Evolutionary conservation across 176 grass and related monocot species (phyloP).

Genomic region (Bolboschoenus planiculmis): DNA sequence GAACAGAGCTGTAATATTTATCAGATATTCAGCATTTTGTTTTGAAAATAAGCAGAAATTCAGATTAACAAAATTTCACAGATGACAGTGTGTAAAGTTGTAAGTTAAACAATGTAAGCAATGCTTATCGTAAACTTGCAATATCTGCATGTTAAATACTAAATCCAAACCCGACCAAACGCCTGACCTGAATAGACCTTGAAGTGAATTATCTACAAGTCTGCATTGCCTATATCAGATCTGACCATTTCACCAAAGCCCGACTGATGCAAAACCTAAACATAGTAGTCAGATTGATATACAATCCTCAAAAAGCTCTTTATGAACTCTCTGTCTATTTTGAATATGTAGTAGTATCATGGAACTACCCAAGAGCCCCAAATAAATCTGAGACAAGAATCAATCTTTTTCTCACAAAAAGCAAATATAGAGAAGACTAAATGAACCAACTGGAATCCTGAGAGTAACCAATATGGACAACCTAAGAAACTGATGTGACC

Average conservation of each 20-base stretch:
- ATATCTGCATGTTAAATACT: neutral
- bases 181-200: neutral
- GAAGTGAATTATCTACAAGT: neutral
- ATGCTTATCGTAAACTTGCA: neutral
- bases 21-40: neutral
- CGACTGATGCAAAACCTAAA: neutral
- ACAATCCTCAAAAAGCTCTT: no score
- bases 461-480: neutral
- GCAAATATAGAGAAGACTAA: neutral
- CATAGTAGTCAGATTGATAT: neutral
- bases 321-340: no score
- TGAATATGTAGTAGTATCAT: no score
- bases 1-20: conserved; percentile 5
- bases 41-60: neutral
- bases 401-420: neutral
- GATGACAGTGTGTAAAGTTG: neutral
- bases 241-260: neutral
- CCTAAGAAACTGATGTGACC: neutral
- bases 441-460: neutral
- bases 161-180: neutral
- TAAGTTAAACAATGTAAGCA: neutral
- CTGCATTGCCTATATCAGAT: neutral
- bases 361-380: neutral
- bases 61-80: neutral
- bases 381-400: neutral